Percentiles rank a stretch among this genome's conserved stretches.
Evolutionary conservation across 208 protist species (phyloP).

Genomic region (Naegleria fowleri): DNA sequence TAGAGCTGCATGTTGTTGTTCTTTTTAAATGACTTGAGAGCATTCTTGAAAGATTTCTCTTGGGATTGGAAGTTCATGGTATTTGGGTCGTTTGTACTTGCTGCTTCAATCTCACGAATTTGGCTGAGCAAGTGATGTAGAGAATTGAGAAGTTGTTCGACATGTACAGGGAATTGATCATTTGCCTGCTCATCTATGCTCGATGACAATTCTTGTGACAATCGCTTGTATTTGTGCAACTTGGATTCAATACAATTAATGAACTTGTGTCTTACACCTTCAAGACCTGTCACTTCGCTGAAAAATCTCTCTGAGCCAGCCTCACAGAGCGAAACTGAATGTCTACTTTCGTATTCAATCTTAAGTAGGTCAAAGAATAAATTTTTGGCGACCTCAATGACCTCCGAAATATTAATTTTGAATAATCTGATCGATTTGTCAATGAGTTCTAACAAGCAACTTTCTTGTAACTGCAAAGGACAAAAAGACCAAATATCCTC

Average conservation of each 20-base stretch:
- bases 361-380: not conserved
- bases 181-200: not conserved
- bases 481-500: not conserved
- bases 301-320: not conserved
- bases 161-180: not conserved
- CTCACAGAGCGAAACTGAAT: not conserved
- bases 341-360: not conserved
- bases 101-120: not conserved
- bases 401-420: not conserved
- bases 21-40: not conserved
- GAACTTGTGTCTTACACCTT: not conserved
- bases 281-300: not conserved
- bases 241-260: not conserved
- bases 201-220: not conserved
- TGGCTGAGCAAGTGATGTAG: not conserved
- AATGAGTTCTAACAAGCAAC: not conserved
- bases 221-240: not conserved
- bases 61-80: not conserved
- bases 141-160: not conserved
- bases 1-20: slow-evolving; percentile 17
- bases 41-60: not conserved
- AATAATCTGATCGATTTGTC: not conserved
- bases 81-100: not conserved
- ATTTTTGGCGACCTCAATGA: not conserved
- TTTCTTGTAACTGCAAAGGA: not conserved